Conservation (phyloP, 176 grass and related monocot genomes). For the Carex littledalei region DNA sequence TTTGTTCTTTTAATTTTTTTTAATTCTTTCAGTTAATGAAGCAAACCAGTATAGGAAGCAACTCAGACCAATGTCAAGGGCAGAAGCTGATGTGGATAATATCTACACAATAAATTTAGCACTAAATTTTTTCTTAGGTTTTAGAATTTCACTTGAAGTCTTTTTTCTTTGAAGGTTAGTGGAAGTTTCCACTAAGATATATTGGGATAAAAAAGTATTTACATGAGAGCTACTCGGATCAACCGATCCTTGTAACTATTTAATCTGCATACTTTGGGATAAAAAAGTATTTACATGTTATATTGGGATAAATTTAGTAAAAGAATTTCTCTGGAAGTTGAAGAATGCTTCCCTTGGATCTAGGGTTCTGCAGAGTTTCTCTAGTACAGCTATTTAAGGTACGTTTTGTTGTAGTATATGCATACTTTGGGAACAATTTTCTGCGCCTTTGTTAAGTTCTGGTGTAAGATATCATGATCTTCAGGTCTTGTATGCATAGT, state of each 20-base stretch:
- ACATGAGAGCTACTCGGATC: no score
- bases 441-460: not conserved
- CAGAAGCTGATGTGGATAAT: slow-evolving; percentile 20
- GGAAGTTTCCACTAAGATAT: no score
- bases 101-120: slow-evolving; percentile 13
- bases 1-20: not conserved
- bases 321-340: not conserved
- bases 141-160: slow-evolving; percentile 3
- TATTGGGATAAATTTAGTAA: no score
- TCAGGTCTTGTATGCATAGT: no score
- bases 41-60: slow-evolving; percentile 15
- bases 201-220: no score
- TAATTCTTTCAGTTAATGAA: slow-evolving; percentile 20
- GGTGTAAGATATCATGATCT: no score
- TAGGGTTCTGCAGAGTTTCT: not conserved
- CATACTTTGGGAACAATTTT: not conserved
- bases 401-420: not conserved
- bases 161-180: no score
- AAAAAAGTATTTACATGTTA: no score
- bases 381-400: slow-evolving; percentile 8
- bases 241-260: no score
- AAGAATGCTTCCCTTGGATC: slow-evolving; percentile 12
- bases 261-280: no score
- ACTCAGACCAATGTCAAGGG: slow-evolving; percentile 11
- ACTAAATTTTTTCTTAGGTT: slow-evolving; percentile 11